phyloP scores from a whole-genome alignment of 768 basidiomycete species.

The Nidula microcarpa region DNA sequence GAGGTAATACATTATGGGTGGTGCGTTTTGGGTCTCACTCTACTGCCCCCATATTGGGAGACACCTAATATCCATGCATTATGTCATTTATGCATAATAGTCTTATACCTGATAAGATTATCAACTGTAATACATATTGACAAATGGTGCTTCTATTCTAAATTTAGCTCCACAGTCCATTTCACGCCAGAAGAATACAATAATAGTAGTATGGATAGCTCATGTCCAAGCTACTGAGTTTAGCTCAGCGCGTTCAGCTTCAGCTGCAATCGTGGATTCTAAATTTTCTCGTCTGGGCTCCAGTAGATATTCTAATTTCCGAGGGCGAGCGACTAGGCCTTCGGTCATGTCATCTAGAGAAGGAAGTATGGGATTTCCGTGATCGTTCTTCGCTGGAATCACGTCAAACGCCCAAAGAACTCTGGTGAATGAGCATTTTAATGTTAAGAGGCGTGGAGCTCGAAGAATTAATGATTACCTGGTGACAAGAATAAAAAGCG shows the following conservation, averaged over 20 bases:
- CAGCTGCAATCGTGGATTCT: conserved; percentile 7
- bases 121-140: too few relatives aligned
- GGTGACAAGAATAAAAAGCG: background rate
- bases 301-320: conserved; percentile 12
- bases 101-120: too few relatives aligned
- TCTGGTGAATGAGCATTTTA: background rate
- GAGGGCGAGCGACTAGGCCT: conserved; percentile 15
- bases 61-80: too few relatives aligned
- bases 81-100: too few relatives aligned
- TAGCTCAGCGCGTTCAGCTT: conserved; percentile 8
- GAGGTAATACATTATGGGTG: too few relatives aligned
- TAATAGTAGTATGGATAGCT: background rate
- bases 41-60: too few relatives aligned
- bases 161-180: too few relatives aligned
- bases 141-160: too few relatives aligned
- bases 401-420: background rate
- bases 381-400: background rate
- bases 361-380: conserved; percentile 12
- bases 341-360: conserved; percentile 11
- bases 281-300: conserved; percentile 3
- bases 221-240: background rate
- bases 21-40: too few relatives aligned
- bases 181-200: too few relatives aligned
- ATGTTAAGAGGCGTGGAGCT: background rate
- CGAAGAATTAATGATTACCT: background rate